Percentiles rank a stretch among this genome's conserved stretches.
These are phyloP conservation scores for Candida suzukii DNA, from an alignment of 805 yeast genomes.

Conservation along the genomic window DNA sequence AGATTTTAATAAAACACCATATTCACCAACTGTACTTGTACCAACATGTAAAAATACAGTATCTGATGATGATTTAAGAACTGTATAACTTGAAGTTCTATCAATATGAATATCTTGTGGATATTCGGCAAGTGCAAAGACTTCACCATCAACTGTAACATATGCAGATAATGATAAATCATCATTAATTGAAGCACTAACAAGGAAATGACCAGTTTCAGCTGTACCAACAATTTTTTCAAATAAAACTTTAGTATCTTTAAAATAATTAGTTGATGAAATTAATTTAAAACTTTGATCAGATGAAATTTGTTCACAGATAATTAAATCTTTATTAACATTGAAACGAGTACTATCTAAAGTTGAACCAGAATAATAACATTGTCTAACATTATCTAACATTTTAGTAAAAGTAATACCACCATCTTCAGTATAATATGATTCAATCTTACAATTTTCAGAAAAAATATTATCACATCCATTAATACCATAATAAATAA, in stretches of 20 bases:
- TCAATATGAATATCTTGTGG: constrained; percentile 61
- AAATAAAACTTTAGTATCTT: constrained; percentile 33
- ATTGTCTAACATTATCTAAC: constrained; percentile 43
- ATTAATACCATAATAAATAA: constrained; percentile 64
- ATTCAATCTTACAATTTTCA: constrained; percentile 45
- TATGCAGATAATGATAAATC: constrained; percentile 54
- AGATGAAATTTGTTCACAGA: constrained; percentile 48
- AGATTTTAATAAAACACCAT: constrained; percentile 78
- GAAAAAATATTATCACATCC: constrained; percentile 43
- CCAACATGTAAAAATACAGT: constrained; percentile 82
- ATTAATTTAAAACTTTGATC: constrained; percentile 21
- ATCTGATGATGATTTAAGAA: constrained; percentile 64
- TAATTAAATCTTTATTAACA: constrained; percentile 43
- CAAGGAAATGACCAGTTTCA: constrained; percentile 58
- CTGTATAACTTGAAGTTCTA: constrained; percentile 66
- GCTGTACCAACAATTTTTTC: constrained; percentile 69
- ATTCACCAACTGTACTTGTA: constrained; percentile 42
- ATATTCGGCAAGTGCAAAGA: constrained; percentile 72
- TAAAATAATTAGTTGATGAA: constrained; percentile 50
- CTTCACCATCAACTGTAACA: constrained; percentile 72
- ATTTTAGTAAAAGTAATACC: constrained; percentile 59
- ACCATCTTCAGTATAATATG: constrained; percentile 58
- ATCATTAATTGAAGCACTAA: constrained; percentile 57
- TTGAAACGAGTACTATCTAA: constrained; percentile 27
- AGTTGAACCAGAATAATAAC: constrained; percentile 61